Base-by-base conservation (phyloP, 257 asterid genomes). In the Salvia miltiorrhiza region DNA sequence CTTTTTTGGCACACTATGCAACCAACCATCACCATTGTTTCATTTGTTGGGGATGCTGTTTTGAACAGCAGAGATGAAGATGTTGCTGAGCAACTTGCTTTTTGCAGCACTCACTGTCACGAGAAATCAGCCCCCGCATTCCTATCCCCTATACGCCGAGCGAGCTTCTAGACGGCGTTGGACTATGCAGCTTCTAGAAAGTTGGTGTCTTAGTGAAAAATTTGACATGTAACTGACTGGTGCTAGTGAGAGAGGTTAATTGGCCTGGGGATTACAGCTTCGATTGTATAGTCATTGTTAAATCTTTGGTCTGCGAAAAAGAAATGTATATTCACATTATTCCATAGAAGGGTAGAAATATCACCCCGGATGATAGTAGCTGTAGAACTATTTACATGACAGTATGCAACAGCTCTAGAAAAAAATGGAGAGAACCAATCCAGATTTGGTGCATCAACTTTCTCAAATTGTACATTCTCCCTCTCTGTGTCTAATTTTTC, bases 321-420 rank as follows among this genome's bases (percentile, higher is more conserved):
- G n/a, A 52, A 71, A 53, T 83, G 92, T 86, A 80, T 78, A 86
- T 82, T 83, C 70, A 73, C 77, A 64, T 76, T 67, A 71, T 77
- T 77, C 75, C 65, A 77, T 75, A 82, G 83, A 79, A 60, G 82
- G 79, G 81, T 72, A 74, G 80, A 48, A 71, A 6, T 75, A 70
- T 50, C 63, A 69, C 73, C 79, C 79, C 64, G 72, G 87, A 70
- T 50, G 77, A 71, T 80, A 79, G 72, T 77, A 78, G 79, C 48
- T 75, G 84, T 78, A 66, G 84, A 65, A 73, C 79, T 72, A 80
- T 67, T 82, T 64, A 55, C 73, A 48, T 64, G 45, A 35, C 71
- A 59, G 41, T 53, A 67, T 30, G 26, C 28, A 32, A 32, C 24
- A 20, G 81, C 60, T 76, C 84, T 81, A 81, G 79, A 80, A 60